Conservation (phyloP, 306 rosid species). For the Senna tora region DNA sequence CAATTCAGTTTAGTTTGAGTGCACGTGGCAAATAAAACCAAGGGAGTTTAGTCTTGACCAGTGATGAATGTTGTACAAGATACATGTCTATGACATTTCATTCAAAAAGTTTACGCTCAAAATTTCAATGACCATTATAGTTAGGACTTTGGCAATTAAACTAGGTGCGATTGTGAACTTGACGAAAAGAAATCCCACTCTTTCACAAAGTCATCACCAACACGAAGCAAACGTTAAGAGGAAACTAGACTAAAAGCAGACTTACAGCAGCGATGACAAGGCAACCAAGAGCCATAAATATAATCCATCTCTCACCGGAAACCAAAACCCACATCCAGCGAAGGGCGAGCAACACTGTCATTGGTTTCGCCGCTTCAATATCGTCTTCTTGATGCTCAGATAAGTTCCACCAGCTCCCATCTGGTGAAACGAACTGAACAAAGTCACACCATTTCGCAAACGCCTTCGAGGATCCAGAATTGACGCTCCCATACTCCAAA, state of each 20-base stretch:
- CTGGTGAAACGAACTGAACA: slow-evolving; percentile 36
- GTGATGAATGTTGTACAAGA: neutral
- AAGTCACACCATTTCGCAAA: slow-evolving; percentile 24
- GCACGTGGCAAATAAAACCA: neutral
- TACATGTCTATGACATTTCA: neutral
- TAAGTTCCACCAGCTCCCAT: slow-evolving; percentile 62
- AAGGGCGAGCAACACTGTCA: slow-evolving; percentile 47
- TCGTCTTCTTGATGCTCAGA: slow-evolving; percentile 35
- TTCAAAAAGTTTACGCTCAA: neutral
- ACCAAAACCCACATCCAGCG: slow-evolving; percentile 64
- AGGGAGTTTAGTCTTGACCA: neutral
- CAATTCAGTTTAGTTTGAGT: neutral
- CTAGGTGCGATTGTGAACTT: neutral
- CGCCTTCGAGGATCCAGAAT: slow-evolving; percentile 9
- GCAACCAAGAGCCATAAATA: slow-evolving; percentile 51
- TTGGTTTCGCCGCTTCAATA: slow-evolving; percentile 40
- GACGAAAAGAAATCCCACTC: neutral
- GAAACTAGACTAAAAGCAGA: too few relatives aligned
- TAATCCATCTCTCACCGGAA: slow-evolving; percentile 49
- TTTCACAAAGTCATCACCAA: neutral
- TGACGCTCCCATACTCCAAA: too few relatives aligned
- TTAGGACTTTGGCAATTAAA: neutral
- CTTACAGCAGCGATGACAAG: slow-evolving; percentile 60
- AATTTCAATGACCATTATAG: neutral
- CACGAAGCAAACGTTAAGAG: neutral